phyloP scores from a whole-genome alignment of 208 protist species.

The Leishmania gerbilli region DNA sequence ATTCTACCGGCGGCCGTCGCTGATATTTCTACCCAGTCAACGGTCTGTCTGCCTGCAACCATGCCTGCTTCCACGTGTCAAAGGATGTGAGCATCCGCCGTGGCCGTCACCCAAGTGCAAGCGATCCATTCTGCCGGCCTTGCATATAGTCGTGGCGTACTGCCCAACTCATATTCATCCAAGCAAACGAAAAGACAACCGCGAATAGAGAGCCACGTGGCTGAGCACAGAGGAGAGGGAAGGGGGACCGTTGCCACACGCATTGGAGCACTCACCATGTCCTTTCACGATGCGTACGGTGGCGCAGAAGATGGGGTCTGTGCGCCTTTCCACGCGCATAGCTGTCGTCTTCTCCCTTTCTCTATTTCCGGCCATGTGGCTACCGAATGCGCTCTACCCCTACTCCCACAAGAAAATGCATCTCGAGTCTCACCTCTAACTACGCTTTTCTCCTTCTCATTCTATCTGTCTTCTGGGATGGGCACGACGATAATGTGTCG shows the following conservation, averaged over 20 bases:
- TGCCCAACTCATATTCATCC: background rate
- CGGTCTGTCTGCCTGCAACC: background rate
- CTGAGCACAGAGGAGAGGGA: background rate
- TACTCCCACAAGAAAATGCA: background rate
- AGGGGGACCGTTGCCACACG: background rate
- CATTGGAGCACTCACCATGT: background rate
- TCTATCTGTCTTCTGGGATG: background rate
- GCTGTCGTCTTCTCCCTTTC: constrained; percentile 5
- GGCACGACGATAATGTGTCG: background rate
- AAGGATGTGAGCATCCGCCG: background rate
- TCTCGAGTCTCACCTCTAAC: background rate
- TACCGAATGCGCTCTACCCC: background rate
- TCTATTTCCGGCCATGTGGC: background rate
- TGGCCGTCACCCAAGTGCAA: background rate
- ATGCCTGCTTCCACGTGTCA: background rate
- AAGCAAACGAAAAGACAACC: background rate
- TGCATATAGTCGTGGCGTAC: background rate
- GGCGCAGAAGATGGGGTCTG: background rate
- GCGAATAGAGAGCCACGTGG: background rate
- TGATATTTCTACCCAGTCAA: background rate
- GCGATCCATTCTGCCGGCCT: background rate
- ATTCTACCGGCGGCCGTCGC: background rate
- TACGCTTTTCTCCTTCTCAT: background rate
- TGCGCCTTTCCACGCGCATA: background rate
- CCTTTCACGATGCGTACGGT: background rate